Percentiles rank a stretch among this genome's conserved stretches.
These are phyloP conservation scores for Antrodiella citrinella DNA, from an alignment of 768 basidiomycete species.

Conservation along the genomic window DNA sequence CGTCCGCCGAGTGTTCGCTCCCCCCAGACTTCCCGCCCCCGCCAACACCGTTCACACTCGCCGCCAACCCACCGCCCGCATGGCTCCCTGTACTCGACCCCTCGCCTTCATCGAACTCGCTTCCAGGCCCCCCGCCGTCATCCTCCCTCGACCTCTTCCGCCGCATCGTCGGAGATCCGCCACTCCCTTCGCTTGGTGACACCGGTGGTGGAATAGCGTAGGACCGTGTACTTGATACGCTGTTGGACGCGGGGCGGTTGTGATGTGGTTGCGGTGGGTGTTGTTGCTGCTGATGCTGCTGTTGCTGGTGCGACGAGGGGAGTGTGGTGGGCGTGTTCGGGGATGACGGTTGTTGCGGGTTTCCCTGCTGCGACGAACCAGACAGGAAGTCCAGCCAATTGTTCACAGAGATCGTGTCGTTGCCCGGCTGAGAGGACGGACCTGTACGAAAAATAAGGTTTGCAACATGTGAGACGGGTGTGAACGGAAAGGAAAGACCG, in stretches of 20 bases:
- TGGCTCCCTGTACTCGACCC: neutral
- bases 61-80: too few species aligned
- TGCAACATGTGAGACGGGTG: too few species aligned
- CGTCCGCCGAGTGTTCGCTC: too few species aligned
- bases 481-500: too few species aligned
- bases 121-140: neutral
- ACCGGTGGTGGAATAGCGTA: neutral
- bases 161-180: constrained; percentile 1
- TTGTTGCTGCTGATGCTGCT: neutral
- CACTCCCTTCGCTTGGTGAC: constrained; percentile 3
- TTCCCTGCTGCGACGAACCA: neutral
- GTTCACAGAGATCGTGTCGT: neutral
- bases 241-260: neutral
- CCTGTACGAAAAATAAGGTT: too few species aligned
- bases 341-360: too few species aligned
- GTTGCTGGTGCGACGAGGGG: neutral
- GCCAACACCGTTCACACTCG: too few species aligned
- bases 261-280: neutral
- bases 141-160: neutral
- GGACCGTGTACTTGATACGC: neutral
- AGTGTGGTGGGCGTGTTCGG: neutral
- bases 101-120: neutral
- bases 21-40: too few species aligned
- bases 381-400: constrained; percentile 1
- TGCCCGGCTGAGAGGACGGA: neutral